These are phyloP conservation scores for Raphanus hybrid DNA, from an alignment of 441 rosid species.

Conservation along the genomic window DNA sequence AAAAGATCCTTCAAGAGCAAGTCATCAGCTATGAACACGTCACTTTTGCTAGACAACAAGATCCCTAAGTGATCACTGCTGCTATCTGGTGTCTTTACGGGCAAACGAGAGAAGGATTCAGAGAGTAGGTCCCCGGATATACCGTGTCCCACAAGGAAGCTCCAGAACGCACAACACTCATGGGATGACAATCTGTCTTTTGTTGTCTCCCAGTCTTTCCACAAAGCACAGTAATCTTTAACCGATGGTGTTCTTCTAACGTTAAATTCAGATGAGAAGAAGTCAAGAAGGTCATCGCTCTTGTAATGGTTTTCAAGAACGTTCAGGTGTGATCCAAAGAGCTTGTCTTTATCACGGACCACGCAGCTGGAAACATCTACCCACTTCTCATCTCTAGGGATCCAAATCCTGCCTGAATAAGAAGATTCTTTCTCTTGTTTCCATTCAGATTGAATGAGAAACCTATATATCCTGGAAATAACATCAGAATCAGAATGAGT, in stretches of 20 bases:
- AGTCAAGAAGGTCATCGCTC: background rate
- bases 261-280: background rate
- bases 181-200: background rate
- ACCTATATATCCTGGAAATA: slow-evolving; percentile 54
- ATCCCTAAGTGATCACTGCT: background rate
- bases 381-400: slow-evolving; percentile 44
- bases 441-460: slow-evolving; percentile 49
- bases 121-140: background rate
- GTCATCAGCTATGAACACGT: background rate
- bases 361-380: background rate
- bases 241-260: background rate
- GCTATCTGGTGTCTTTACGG: background rate
- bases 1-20: slow-evolving; percentile 8
- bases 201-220: background rate
- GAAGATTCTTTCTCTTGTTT: slow-evolving; percentile 33
- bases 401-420: slow-evolving; percentile 48
- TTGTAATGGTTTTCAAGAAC: slow-evolving; percentile 6
- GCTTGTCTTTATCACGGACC: background rate
- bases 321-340: background rate
- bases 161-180: background rate
- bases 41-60: background rate
- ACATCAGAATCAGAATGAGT: slow-evolving; percentile 46
- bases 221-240: background rate
- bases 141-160: background rate
- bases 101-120: background rate